Conservation (phyloP, 305 asterid species). For the Solanum hybrid region DNA sequence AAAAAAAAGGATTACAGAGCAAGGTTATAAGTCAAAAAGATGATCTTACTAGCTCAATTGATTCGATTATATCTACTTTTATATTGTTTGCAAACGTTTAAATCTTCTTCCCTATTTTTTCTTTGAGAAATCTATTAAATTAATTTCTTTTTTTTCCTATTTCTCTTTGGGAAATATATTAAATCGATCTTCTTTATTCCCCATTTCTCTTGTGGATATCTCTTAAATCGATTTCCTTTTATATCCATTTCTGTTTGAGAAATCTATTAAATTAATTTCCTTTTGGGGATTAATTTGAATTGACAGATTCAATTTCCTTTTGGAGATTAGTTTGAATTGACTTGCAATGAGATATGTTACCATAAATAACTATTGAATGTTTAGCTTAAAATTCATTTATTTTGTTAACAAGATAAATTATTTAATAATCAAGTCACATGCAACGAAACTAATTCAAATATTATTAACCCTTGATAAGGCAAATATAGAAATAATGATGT, state of each 20-base stretch:
- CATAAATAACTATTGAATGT: not conserved
- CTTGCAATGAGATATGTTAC: not conserved
- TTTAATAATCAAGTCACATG: not conserved
- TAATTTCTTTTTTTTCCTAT: not conserved
- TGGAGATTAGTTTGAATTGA: not conserved
- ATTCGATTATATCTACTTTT: not conserved
- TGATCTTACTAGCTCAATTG: not conserved
- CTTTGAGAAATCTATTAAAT: not conserved
- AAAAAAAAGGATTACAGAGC: not conserved
- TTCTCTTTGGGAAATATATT: not conserved
- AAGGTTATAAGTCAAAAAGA: not conserved
- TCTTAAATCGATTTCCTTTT: not conserved
- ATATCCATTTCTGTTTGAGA: not conserved
- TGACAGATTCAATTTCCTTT: not conserved
- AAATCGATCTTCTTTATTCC: not conserved
- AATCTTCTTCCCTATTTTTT: not conserved
- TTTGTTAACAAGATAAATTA: not conserved
- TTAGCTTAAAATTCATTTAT: not conserved
- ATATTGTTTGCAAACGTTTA: not conserved
- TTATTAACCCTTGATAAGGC: not conserved
- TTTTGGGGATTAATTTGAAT: not conserved
- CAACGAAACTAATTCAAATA: not conserved
- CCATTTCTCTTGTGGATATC: not conserved
- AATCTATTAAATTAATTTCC: not conserved
- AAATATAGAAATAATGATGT: not conserved